phyloP scores from a whole-genome alignment of 495 filamentous ascomycete species.

The Penicillium diatomitis region DNA sequence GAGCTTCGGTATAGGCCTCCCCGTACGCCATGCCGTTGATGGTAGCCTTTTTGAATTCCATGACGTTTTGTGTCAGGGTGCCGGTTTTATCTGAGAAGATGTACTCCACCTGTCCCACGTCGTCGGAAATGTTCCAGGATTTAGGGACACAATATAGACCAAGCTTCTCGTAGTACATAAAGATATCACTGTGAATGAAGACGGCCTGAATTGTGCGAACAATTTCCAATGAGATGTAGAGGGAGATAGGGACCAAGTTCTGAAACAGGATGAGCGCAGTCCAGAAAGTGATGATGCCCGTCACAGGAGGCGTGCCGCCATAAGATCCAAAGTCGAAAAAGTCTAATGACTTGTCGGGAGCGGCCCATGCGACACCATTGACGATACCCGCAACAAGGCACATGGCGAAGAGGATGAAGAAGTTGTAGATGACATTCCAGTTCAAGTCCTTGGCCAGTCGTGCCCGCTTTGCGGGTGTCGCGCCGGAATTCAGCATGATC shows the following conservation, averaged over 20 bases:
- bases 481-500: conserved; percentile 98
- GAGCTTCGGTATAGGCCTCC: conserved; percentile 94
- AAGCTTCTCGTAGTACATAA: conserved; percentile 93
- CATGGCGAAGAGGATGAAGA: conserved; percentile 81
- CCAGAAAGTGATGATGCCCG: conserved; percentile 95
- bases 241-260: conserved; percentile 95
- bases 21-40: conserved; percentile 93
- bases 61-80: conserved; percentile 96
- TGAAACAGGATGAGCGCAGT: conserved; percentile 91
- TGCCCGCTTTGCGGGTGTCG: conserved; percentile 91
- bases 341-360: conserved; percentile 60
- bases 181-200: conserved; percentile 93
- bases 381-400: conserved; percentile 80
- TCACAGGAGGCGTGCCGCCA: conserved; percentile 63
- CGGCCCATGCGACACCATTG: conserved; percentile 73
- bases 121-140: conserved; percentile 98
- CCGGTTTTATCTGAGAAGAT: conserved; percentile 99
- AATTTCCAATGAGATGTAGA: conserved; percentile 97
- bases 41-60: conserved; percentile 99
- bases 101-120: conserved; percentile 97
- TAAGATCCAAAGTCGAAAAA: conserved; percentile 86
- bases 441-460: conserved; percentile 88
- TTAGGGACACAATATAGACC: conserved; percentile 94
- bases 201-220: conserved; percentile 86
- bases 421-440: conserved; percentile 97